phyloP scores from a whole-genome alignment of 495 filamentous ascomycete genomes.

The Penicillium fimorum region DNA sequence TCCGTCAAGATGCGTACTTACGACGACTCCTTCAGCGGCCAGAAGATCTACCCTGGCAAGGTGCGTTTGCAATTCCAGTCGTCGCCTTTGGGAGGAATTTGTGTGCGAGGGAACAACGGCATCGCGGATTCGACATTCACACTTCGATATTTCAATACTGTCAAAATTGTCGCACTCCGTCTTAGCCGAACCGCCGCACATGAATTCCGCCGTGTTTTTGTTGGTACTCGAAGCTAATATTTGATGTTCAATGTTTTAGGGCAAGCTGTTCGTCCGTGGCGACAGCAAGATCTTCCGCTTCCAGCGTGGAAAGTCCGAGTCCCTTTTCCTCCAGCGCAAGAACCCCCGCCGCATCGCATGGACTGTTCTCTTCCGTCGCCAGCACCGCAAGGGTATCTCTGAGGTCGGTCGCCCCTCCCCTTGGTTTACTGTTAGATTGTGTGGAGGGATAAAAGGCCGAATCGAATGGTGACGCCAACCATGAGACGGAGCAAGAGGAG shows the following conservation, averaged over 20 bases:
- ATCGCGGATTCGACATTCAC: slow-evolving; percentile 20
- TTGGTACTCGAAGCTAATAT: slow-evolving; percentile 26
- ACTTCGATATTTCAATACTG: slow-evolving; percentile 11
- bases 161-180: slow-evolving; percentile 2
- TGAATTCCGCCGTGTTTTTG: slow-evolving; percentile 5
- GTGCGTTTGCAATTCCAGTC: slow-evolving; percentile 55
- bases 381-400: slow-evolving; percentile 99
- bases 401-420: slow-evolving; percentile 70
- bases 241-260: slow-evolving; percentile 53
- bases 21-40: slow-evolving; percentile 96
- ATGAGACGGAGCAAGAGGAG: slow-evolving; percentile 23
- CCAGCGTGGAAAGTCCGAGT: slow-evolving; percentile 99
- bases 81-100: slow-evolving; percentile 19
- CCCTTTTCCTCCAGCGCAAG: slow-evolving; percentile 99
- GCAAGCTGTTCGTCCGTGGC: slow-evolving; percentile 97
- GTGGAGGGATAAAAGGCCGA: slow-evolving; percentile 15
- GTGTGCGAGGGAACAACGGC: slow-evolving; percentile 20
- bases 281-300: slow-evolving; percentile 99
- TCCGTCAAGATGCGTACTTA: slow-evolving; percentile 91
- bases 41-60: slow-evolving; percentile 99
- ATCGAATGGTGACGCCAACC: slow-evolving; percentile 6
- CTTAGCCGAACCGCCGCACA: slow-evolving; percentile 9
- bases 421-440: slow-evolving; percentile 23
- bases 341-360: slow-evolving; percentile 99
- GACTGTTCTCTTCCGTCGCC: slow-evolving; percentile 95